Conservation (phyloP, 129 eudicot genomes). For the Arctium minus region DNA sequence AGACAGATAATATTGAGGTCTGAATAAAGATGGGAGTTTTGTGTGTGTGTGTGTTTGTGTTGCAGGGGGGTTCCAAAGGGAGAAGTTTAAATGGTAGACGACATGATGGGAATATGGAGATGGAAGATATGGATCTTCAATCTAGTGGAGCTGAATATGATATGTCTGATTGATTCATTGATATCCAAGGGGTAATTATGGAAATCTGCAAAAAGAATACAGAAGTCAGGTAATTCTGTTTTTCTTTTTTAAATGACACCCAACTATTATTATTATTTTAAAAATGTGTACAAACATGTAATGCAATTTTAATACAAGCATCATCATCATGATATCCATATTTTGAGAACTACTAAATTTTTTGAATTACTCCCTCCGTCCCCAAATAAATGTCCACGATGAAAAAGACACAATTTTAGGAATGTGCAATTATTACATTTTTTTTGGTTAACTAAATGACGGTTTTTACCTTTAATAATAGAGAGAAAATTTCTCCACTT, state of each 20-base stretch:
- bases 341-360: not conserved
- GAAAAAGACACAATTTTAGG: too few relatives aligned
- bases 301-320: not conserved
- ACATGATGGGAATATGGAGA: not conserved
- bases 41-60: not conserved
- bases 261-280: too few relatives aligned
- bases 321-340: not conserved
- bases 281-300: not conserved
- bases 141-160: slow-evolving; percentile 29
- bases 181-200: slow-evolving; percentile 2
- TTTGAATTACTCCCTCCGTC: not conserved
- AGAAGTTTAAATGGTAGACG: slow-evolving; percentile 27
- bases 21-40: not conserved
- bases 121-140: slow-evolving; percentile 26
- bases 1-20: too few relatives aligned
- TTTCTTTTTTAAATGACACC: too few relatives aligned
- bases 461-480: too few relatives aligned
- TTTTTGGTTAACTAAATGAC: too few relatives aligned
- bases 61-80: slow-evolving; percentile 22
- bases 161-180: slow-evolving; percentile 10
- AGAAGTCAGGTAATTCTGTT: not conserved
- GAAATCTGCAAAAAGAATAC: slow-evolving; percentile 12
- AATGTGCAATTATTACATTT: too few relatives aligned
- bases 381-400: too few relatives aligned
- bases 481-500: too few relatives aligned